phyloP scores from a whole-genome alignment of 345 rosid species.

The Salix caprea region DNA sequence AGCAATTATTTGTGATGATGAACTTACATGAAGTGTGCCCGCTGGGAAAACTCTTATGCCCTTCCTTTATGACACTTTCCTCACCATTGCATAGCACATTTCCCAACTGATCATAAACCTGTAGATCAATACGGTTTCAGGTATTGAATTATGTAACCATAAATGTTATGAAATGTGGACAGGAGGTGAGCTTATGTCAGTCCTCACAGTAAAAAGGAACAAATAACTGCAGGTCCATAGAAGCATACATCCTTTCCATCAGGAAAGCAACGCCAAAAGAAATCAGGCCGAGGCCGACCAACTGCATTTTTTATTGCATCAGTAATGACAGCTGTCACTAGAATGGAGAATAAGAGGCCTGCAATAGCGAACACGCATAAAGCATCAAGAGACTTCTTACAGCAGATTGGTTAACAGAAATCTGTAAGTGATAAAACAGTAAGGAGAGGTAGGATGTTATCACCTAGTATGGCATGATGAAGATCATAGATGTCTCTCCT shows the following conservation, averaged over 20 bases:
- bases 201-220: not conserved
- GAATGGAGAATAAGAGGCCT: constrained; percentile 72
- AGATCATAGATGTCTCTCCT: constrained; percentile 87
- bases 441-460: constrained; percentile 9
- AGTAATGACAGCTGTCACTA: constrained; percentile 65
- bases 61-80: constrained; percentile 62
- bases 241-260: constrained; percentile 77
- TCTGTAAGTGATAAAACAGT: not conserved
- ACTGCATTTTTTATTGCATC: constrained; percentile 77
- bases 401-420: constrained; percentile 1
- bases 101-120: constrained; percentile 64
- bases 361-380: constrained; percentile 18
- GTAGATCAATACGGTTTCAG: not conserved
- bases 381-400: not conserved
- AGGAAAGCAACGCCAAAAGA: constrained; percentile 95
- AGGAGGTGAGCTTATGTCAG: not conserved
- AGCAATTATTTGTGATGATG: not conserved
- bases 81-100: constrained; percentile 78
- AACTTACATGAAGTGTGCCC: constrained; percentile 79
- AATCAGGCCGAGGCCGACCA: constrained; percentile 92
- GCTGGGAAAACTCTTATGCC: constrained; percentile 90
- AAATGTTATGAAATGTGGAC: not conserved
- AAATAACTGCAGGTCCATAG: constrained; percentile 8
- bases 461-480: constrained; percentile 80
- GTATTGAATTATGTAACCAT: not conserved